These are phyloP conservation scores for Trichoderma atrobrunneum DNA, from an alignment of 2,329 filamentous ascomycete genomes.

Conservation along the genomic window DNA sequence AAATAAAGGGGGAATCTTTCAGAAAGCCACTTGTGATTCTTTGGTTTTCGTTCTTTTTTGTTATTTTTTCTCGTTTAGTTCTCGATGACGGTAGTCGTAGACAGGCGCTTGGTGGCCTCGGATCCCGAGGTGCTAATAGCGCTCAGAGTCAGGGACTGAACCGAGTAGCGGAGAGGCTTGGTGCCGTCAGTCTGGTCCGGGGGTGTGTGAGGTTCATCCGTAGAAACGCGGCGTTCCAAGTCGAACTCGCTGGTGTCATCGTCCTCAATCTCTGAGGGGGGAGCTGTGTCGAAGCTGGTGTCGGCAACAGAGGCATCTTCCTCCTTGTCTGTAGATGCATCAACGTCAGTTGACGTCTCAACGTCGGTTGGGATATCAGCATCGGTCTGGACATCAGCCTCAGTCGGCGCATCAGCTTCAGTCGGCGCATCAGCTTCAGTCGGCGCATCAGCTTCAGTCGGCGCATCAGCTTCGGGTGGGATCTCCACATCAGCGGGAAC, in stretches of 20 bases:
- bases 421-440: neutral
- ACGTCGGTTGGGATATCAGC: neutral
- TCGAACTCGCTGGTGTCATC: slow-evolving; percentile 16
- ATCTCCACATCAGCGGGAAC: neutral
- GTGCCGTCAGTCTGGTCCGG: slow-evolving; percentile 31
- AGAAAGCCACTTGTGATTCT: neutral
- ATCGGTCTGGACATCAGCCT: neutral
- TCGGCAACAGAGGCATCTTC: neutral
- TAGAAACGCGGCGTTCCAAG: neutral
- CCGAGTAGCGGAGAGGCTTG: slow-evolving; percentile 27
- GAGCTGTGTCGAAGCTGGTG: slow-evolving; percentile 1
- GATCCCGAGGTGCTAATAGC: slow-evolving; percentile 18
- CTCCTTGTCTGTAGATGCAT: neutral
- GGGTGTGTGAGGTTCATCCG: slow-evolving; percentile 31
- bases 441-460: neutral
- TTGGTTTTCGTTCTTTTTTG: neutral
- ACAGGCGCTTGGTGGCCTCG: slow-evolving; percentile 27
- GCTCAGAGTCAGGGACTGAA: slow-evolving; percentile 28
- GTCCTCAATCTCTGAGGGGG: slow-evolving; percentile 7
- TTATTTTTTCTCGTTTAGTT: neutral
- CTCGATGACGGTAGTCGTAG: slow-evolving; percentile 23
- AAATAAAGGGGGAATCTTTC: neutral
- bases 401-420: neutral
- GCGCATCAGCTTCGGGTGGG: neutral
- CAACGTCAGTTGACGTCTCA: neutral